Percentiles rank a stretch among this genome's conserved stretches.
Conservation (phyloP, 768 basidiomycete genomes). For the Dioszegia hungarica region DNA sequence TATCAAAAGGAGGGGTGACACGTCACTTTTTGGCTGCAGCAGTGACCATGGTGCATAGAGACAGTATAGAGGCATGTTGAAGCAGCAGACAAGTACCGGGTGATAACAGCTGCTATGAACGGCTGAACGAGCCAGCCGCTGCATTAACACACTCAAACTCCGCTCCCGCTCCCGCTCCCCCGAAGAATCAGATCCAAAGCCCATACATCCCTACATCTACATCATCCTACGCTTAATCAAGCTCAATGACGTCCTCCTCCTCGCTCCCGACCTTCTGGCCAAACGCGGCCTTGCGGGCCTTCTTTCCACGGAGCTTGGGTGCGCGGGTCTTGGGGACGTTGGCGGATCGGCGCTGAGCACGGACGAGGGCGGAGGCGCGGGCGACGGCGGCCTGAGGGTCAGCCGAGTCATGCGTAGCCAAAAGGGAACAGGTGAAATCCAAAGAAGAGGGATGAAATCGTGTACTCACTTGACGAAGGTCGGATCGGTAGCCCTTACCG, state of each 20-base stretch:
- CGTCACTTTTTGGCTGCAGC: no score
- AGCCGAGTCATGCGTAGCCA: conserved; percentile 1
- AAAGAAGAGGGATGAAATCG: no score
- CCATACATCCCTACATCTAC: conserved; percentile 5
- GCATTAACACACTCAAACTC: no score
- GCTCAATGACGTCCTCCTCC: conserved; percentile 44
- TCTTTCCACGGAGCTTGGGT: conserved; percentile 33
- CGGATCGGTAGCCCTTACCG: conserved; percentile 48
- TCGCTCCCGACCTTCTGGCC: conserved; percentile 2
- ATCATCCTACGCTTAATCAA: conserved; percentile 40
- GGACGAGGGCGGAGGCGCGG: conserved; percentile 39
- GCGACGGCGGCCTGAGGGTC: conserved; percentile 43
- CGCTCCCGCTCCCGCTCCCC: no score
- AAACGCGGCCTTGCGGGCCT: conserved; percentile 17
- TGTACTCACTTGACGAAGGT: conserved; percentile 46
- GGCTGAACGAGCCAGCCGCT: no score
- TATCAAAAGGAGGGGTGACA: no score
- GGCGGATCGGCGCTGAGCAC: conserved; percentile 24
- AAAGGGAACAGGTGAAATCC: neutral
- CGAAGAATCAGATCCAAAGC: neutral
- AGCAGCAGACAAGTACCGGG: no score
- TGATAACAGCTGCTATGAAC: no score
- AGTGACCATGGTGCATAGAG: no score
- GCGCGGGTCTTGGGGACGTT: conserved; percentile 35
- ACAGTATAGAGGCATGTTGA: no score